phyloP scores from a whole-genome alignment of 345 rosid species.

The Pelargonium nanum region DNA sequence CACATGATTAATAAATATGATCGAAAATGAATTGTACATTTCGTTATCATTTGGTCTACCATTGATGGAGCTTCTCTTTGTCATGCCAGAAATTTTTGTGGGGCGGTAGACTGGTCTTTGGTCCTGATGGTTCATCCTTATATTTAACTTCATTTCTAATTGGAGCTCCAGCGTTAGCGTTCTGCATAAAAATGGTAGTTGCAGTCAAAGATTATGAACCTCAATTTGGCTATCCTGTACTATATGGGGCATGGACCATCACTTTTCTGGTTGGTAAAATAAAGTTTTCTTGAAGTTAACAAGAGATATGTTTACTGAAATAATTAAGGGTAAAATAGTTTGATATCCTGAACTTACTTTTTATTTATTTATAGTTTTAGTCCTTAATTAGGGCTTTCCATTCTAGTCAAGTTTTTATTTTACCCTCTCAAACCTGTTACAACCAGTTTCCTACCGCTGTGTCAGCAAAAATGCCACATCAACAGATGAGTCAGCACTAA shows the following conservation, averaged over 20 bases:
- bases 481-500: too few species aligned
- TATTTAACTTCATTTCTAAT: constrained; percentile 52
- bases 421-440: too few species aligned
- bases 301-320: background rate
- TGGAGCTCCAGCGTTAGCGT: constrained; percentile 63
- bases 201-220: constrained; percentile 21
- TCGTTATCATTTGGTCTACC: background rate
- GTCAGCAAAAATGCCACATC: too few species aligned
- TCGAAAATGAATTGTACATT: background rate
- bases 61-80: constrained; percentile 1
- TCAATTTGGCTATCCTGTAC: constrained; percentile 23
- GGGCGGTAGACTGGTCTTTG: constrained; percentile 76
- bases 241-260: constrained; percentile 49
- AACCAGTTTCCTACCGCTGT: too few species aligned
- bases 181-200: constrained; percentile 49
- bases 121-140: constrained; percentile 76
- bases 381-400: too few species aligned
- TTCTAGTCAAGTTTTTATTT: too few species aligned
- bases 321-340: too few species aligned
- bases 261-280: constrained; percentile 48
- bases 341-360: too few species aligned
- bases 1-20: background rate
- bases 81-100: constrained; percentile 58
- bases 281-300: background rate
- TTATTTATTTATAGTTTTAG: too few species aligned